Evolutionary conservation across 1,284 basidiomycete genomes (phyloP), one percentile per base, ranked within the genome.

Genomic region (Ustilago loliicola): DNA sequence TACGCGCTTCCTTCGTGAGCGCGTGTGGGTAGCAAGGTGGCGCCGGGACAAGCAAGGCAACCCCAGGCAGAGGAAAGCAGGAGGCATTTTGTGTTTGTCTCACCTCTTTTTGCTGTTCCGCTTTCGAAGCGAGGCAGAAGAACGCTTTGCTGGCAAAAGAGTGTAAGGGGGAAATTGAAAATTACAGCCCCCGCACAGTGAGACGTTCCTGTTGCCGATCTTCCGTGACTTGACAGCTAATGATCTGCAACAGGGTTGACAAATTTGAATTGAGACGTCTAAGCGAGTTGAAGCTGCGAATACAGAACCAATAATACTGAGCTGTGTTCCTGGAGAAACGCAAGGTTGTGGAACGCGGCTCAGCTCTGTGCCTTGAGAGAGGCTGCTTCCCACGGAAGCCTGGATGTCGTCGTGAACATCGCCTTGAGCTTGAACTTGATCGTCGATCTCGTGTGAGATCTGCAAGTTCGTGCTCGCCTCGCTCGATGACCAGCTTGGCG

Each of bases 71-170:
- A 38, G 36, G 36, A 17, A 40, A 29, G 54, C 54, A 56, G 54
- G 34, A 38, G 36, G 30, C 54, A 42, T 58, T 58, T 58, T 25
- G 56, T 58, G 42, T 58, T 58, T 45, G 56, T 58, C 34, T 58
- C 42, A 47, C 36, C 32, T 32, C 32, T 42, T 29, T 53, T 36
- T 53, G 5, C 9, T 30, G 25, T 36, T 36, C 25, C 50, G 25
- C 50, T 51, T n/a, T 53, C 30, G 19, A 53, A 34, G 52, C 52
- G 52, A 53, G 29, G 51, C 15, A 32, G 17, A 52, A 27, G 3
- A 11, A 30, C 52, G 52, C 52, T 53, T 53, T 23, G 52, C 52
- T 53, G 52, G 52, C 52, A 53, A 53, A 53, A 17, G 3, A 29
- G 6, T 3, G 52, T 30, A 53, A 53, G 52, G 52, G 21, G 52